Percentiles rank a stretch among this genome's conserved stretches.
These are phyloP conservation scores for Vitis hybrid DNA, from an alignment of 177 flowering plant genomes.

Conservation along the genomic window DNA sequence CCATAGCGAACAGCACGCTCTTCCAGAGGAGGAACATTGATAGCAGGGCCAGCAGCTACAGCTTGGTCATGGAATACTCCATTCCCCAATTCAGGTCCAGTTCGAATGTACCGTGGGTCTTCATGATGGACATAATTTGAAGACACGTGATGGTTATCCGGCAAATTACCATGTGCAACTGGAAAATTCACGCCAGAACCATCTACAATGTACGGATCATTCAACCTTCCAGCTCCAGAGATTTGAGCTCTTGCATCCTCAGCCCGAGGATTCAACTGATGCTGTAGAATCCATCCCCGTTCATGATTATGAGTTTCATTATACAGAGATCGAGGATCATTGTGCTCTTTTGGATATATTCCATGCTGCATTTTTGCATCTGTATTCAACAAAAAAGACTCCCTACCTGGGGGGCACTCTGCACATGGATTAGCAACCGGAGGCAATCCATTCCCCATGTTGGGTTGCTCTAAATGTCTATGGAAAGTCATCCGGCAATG, in stretches of 20 bases:
- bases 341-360: slow-evolving; percentile 43
- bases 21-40: slow-evolving; percentile 45
- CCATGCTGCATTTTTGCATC: slow-evolving; percentile 53
- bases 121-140: slow-evolving; percentile 48
- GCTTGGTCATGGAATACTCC: slow-evolving; percentile 60
- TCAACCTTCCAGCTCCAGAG: slow-evolving; percentile 52
- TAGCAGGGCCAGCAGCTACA: slow-evolving; percentile 39
- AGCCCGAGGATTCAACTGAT: slow-evolving; percentile 44
- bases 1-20: slow-evolving; percentile 58
- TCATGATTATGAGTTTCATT: slow-evolving; percentile 59
- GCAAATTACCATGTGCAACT: slow-evolving; percentile 38
- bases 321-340: slow-evolving; percentile 36
- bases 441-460: slow-evolving; percentile 25
- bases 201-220: slow-evolving; percentile 55
- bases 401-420: slow-evolving; percentile 46
- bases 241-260: slow-evolving; percentile 59
- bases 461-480: slow-evolving; percentile 41
- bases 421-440: slow-evolving; percentile 27
- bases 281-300: slow-evolving; percentile 62
- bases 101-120: slow-evolving; percentile 41
- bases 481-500: slow-evolving; percentile 54
- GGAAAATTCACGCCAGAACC: slow-evolving; percentile 46
- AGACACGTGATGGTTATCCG: slow-evolving; percentile 41
- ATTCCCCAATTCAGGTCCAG: slow-evolving; percentile 51
- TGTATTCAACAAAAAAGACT: slow-evolving; percentile 37